phyloP scores from a whole-genome alignment of 768 basidiomycete genomes.

The Auricularia sp. region DNA sequence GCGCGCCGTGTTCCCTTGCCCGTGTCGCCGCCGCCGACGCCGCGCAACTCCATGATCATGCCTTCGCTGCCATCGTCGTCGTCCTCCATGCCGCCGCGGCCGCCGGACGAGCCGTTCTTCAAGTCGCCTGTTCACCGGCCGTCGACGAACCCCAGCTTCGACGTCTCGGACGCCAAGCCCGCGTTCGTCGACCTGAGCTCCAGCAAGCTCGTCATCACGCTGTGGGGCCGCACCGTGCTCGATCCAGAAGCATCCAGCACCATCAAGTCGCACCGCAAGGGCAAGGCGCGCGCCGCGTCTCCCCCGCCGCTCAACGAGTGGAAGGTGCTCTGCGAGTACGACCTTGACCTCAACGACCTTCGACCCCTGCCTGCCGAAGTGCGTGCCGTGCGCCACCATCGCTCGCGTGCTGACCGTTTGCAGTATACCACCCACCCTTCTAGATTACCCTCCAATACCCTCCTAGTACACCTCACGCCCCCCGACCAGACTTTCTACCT shows the following conservation, averaged over 20 bases:
- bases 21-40: conserved; percentile 4
- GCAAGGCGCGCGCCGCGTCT: conserved; percentile 34
- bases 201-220: neutral
- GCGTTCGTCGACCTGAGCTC: conserved; percentile 17
- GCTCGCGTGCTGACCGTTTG: neutral
- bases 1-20: neutral
- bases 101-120: conserved; percentile 42
- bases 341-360: conserved; percentile 48
- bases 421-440: conserved; percentile 20
- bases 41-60: conserved; percentile 17
- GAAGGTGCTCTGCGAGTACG: conserved; percentile 61
- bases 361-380: conserved; percentile 55
- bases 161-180: neutral
- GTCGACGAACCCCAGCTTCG: conserved; percentile 75
- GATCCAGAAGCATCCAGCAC: conserved; percentile 13
- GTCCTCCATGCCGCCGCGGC: neutral
- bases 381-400: conserved; percentile 18
- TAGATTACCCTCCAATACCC: conserved; percentile 61
- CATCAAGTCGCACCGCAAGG: conserved; percentile 23
- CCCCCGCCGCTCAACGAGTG: conserved; percentile 31
- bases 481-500: conserved; percentile 52
- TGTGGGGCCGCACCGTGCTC: conserved; percentile 12
- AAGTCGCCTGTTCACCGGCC: conserved; percentile 72
- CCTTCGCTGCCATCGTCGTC: neutral
- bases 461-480: conserved; percentile 57